These are phyloP conservation scores for Xerocomus minutiporus DNA, from an alignment of 1,284 basidiomycete genomes.

Conservation along the genomic window DNA sequence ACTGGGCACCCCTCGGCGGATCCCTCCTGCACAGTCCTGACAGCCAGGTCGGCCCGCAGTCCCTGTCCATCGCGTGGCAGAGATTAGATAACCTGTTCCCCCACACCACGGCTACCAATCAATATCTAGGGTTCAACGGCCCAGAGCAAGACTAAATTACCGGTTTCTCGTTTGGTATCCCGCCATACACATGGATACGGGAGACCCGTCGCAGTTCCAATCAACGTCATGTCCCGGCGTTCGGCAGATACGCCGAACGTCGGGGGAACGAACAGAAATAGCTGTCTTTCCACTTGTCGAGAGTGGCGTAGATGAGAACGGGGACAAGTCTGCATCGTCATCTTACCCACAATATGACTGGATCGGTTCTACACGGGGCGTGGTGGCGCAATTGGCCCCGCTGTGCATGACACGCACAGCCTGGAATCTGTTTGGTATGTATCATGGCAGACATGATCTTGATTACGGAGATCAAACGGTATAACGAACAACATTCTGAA, in stretches of 20 bases:
- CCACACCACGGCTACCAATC: too few relatives aligned
- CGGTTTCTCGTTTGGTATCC: too few relatives aligned
- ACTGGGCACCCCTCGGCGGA: background rate
- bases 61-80: background rate
- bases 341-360: too few relatives aligned
- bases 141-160: too few relatives aligned
- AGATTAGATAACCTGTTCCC: background rate
- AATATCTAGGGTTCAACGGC: too few relatives aligned
- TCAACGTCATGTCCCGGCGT: too few relatives aligned
- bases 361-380: background rate
- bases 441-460: background rate
- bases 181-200: background rate
- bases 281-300: too few relatives aligned
- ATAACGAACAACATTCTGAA: background rate
- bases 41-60: background rate
- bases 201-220: background rate
- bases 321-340: too few relatives aligned
- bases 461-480: background rate
- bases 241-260: background rate
- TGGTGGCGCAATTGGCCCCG: background rate
- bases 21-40: background rate
- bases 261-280: too few relatives aligned
- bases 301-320: too few relatives aligned
- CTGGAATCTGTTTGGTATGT: too few relatives aligned
- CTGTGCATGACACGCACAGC: background rate